Conservation (phyloP, 306 rosid species). For the Pachyrhizus erosus region DNA sequence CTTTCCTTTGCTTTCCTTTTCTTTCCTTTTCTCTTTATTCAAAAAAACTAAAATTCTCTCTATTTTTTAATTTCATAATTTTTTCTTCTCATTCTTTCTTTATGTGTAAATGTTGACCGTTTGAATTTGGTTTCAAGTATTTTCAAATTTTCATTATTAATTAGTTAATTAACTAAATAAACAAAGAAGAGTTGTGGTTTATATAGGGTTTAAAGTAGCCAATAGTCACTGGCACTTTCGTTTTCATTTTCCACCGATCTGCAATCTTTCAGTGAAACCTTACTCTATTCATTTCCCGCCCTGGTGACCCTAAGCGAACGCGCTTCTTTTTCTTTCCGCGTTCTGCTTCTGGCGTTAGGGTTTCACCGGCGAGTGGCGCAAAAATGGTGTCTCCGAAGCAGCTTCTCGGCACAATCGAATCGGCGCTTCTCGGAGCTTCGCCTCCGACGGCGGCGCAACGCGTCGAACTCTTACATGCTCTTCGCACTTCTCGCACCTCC, state of each 20-base stretch:
- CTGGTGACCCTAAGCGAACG: background rate
- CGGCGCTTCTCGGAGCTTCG: conserved; percentile 75
- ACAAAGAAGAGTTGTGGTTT: background rate
- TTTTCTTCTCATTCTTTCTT: background rate
- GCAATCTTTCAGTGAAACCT: background rate
- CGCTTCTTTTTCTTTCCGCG: background rate
- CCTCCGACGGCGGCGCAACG: conserved; percentile 76
- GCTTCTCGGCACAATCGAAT: conserved; percentile 68
- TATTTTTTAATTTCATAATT: no score
- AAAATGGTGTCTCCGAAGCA: conserved; percentile 83
- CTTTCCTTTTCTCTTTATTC: background rate
- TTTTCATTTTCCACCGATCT: background rate
- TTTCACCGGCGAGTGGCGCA: conserved; percentile 17
- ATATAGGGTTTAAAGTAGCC: conserved; percentile 10
- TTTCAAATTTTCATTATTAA: background rate
- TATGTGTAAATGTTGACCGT: background rate
- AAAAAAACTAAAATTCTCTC: no score
- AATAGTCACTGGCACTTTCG: background rate
- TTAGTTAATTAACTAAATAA: background rate
- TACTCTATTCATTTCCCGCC: conserved; percentile 1
- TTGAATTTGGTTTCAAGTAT: background rate
- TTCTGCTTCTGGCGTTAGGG: background rate
- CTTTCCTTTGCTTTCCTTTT: background rate
- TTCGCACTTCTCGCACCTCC: conserved; percentile 67
- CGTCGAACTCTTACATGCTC: conserved; percentile 81